Percentiles rank a stretch among this genome's conserved stretches.
Conservation (phyloP, 1,284 basidiomycete species). For the Neolentinus lepideus region DNA sequence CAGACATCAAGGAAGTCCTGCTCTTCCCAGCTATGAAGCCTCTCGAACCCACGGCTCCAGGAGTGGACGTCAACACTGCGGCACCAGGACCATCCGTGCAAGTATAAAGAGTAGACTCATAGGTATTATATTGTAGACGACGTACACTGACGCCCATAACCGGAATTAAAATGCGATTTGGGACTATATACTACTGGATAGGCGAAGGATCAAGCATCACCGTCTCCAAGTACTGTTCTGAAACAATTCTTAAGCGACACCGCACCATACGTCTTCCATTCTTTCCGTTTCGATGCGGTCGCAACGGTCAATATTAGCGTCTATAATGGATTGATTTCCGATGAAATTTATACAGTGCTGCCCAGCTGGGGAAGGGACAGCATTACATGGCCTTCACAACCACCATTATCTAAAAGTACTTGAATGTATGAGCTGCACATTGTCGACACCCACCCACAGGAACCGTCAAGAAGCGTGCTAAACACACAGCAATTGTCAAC, state of each 20-base stretch:
- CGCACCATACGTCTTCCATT: too few relatives aligned
- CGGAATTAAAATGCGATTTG: background rate
- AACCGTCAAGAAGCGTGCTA: background rate
- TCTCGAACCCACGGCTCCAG: conserved; percentile 32
- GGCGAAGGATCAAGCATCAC: too few relatives aligned
- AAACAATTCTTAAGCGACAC: too few relatives aligned
- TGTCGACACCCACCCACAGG: background rate
- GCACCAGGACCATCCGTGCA: background rate
- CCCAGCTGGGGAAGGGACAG: background rate
- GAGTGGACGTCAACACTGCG: background rate
- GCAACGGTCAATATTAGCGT: too few relatives aligned
- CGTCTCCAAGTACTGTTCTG: too few relatives aligned
- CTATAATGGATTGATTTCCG: background rate
- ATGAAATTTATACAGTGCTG: background rate
- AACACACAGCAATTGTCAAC: background rate
- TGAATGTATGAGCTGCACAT: background rate
- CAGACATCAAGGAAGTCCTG: conserved; percentile 87
- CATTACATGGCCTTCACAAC: background rate
- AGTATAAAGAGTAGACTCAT: background rate
- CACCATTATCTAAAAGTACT: background rate
- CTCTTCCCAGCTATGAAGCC: conserved; percentile 93
- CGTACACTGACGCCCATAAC: background rate
- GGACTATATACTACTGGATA: too few relatives aligned
- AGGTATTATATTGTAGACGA: background rate
- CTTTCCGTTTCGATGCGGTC: too few relatives aligned